Evolutionary conservation across 2,329 filamentous ascomycete species (phyloP), one percentile per base, ranked within the genome.

Genomic region (Aspergillus neoniger): DNA sequence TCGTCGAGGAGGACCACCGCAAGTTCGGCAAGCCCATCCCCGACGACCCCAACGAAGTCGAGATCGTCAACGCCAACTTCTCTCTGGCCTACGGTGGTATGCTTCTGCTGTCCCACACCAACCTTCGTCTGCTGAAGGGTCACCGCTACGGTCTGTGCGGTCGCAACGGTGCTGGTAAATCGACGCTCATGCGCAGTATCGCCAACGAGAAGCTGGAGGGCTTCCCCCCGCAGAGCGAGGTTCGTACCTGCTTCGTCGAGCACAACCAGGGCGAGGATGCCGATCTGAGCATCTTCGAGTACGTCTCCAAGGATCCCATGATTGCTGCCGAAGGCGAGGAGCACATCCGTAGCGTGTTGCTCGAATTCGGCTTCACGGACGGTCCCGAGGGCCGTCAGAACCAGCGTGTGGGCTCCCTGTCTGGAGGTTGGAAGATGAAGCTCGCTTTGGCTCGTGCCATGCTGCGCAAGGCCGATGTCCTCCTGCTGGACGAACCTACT

Each of bases 361-460:
- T 88, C 53, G 93, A 98, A 76, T 95, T 99, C 71, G 96, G 96
- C 47, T 99, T 99, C 80, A 96, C 91, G 21, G 80, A 91, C 63
- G 94, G 94, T 2, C 92, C 92, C 0, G 91, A 95, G 67, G 95
- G 94, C 61, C 88, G 92, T 62, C 95, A 98, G 78, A 85, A 88
- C 5, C 88, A 97, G 75, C 91, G 90, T 70, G 95, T 99, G 61
- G 95, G 95, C 69, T 97, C 94, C 19, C 81, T 99, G 38, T 98
- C 95, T 47, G 95, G 95, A 80, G 95, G 95, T 75, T 99, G 95
- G 95, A 98, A 98, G 86, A 99, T 99, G 95, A 99, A 99, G 87
- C 82, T 99, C 63, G 95, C 95, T 67, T 81, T 99, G 77, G 95
- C 95, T 55, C 88, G 95, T 71, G 95, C 95, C 65, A 98, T 99